Percentiles rank a stretch among this genome's conserved stretches.
Conservation (phyloP, 192 early-diverging fungal species). For the Coemansia sp. region DNA sequence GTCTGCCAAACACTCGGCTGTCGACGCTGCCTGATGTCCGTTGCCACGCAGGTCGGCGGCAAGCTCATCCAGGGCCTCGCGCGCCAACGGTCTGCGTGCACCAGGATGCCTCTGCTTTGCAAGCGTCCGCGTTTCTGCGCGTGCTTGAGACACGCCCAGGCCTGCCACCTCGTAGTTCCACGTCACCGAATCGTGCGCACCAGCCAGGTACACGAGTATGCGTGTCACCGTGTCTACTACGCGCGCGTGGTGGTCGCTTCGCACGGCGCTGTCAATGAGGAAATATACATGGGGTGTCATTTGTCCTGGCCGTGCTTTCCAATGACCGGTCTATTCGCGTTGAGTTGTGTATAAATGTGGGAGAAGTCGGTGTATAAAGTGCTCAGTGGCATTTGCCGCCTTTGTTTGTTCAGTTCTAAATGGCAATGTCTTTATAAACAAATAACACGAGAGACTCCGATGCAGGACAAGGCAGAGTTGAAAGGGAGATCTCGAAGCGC, state of each 20-base stretch:
- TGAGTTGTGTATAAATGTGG: background rate
- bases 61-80: conserved; percentile 13
- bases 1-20: background rate
- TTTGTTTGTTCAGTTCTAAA: background rate
- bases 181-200: conserved; percentile 27
- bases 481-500: too few relatives aligned
- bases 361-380: background rate
- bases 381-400: background rate
- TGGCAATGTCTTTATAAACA: background rate
- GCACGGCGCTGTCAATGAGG: conserved; percentile 37
- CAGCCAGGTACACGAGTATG: conserved; percentile 36
- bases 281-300: conserved; percentile 48
- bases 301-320: background rate
- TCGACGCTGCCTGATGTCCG: background rate
- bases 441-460: background rate
- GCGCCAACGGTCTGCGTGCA: conserved; percentile 25
- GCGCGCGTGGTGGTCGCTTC: background rate
- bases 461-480: background rate
- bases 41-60: conserved; percentile 7
- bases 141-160: conserved; percentile 11
- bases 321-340: background rate
- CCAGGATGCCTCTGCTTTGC: conserved; percentile 23
- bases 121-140: conserved; percentile 14
- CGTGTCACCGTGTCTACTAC: conserved; percentile 24
- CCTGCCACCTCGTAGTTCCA: conserved; percentile 53